Percentiles rank a stretch among this genome's conserved stretches.
These are phyloP conservation scores for Pyrus communis DNA, from an alignment of 306 rosid species.

Conservation along the genomic window DNA sequence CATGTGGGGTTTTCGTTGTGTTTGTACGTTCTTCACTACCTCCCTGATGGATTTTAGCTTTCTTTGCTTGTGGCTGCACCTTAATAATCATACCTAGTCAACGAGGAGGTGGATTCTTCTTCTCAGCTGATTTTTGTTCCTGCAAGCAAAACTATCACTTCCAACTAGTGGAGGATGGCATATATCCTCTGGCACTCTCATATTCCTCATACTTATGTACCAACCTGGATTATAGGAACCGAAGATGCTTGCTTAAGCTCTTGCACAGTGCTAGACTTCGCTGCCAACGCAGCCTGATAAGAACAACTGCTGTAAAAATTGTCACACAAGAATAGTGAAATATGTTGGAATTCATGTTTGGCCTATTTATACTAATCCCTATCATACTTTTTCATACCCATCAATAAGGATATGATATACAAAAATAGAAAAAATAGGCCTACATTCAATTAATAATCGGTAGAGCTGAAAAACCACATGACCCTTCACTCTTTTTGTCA, in stretches of 20 bases:
- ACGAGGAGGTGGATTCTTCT: constrained; percentile 43
- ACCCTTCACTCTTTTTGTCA: no score
- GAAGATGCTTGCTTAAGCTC: constrained; percentile 59
- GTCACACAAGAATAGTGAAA: no score
- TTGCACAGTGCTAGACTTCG: constrained; percentile 42
- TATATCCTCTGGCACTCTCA: not conserved
- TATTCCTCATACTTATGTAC: constrained; percentile 7
- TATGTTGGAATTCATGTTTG: no score
- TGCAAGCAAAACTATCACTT: constrained; percentile 24
- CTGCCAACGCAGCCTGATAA: constrained; percentile 71
- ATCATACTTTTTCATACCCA: no score
- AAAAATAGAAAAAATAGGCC: no score
- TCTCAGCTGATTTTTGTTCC: constrained; percentile 58
- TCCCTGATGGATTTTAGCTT: constrained; percentile 47
- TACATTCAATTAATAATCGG: no score
- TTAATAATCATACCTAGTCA: constrained; percentile 58
- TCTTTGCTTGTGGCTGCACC: constrained; percentile 74
- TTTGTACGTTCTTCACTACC: constrained; percentile 27
- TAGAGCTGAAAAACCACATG: no score
- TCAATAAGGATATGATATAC: no score
- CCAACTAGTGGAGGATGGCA: not conserved
- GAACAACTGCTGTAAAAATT: constrained; percentile 1
- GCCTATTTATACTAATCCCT: no score
- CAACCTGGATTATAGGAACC: constrained; percentile 51
- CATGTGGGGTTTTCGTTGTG: constrained; percentile 8